phyloP scores from a whole-genome alignment of 257 asterid species.

The Nicotiana otophora region DNA sequence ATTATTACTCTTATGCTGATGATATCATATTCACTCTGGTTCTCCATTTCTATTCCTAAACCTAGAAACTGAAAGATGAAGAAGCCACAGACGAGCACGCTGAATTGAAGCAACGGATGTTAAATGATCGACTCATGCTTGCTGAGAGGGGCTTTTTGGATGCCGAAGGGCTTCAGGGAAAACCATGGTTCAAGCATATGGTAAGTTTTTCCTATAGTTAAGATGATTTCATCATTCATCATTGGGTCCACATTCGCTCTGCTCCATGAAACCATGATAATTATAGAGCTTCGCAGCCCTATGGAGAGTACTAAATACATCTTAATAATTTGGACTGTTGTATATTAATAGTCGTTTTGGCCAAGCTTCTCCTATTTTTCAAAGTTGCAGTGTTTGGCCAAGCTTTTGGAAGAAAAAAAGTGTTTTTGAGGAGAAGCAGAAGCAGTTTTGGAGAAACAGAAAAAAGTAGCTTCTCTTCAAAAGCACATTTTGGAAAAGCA shows the following conservation, averaged over 20 bases:
- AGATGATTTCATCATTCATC: not conserved
- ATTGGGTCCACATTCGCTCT: not conserved
- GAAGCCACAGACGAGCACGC: slow-evolving; percentile 25
- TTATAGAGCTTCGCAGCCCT: not conserved
- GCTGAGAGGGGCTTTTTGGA: slow-evolving; percentile 91
- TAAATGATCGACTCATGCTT: slow-evolving; percentile 73
- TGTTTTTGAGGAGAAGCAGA: too few species aligned
- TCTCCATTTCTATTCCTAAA: not conserved
- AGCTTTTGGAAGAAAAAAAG: too few species aligned
- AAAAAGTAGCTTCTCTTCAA: too few species aligned
- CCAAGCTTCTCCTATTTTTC: too few species aligned
- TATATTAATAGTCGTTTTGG: not conserved
- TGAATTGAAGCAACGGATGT: slow-evolving; percentile 43
- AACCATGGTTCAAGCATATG: slow-evolving; percentile 84
- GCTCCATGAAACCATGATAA: not conserved
- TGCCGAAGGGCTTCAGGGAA: slow-evolving; percentile 61
- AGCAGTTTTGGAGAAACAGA: too few species aligned
- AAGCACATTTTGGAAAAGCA: too few species aligned
- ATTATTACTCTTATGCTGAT: not conserved
- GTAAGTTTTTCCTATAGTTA: slow-evolving; percentile 34
- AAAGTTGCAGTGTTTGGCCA: too few species aligned
- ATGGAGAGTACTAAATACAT: not conserved
- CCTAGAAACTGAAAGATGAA: slow-evolving; percentile 46
- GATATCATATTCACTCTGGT: not conserved
- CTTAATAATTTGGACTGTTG: not conserved